Conservation (phyloP, 805 yeast species). For the Kazachstania viticola region DNA sequence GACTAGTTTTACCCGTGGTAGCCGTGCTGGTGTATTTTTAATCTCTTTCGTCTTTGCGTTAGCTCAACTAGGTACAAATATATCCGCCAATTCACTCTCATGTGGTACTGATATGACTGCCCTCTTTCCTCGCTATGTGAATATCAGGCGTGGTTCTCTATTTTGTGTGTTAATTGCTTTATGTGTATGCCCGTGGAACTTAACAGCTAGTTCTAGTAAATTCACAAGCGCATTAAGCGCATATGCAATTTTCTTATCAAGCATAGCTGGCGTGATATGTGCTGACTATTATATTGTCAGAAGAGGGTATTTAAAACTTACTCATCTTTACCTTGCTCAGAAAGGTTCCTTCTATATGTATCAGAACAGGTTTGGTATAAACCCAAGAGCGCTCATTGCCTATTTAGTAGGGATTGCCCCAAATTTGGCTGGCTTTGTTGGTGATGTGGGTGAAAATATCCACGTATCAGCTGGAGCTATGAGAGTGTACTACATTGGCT, state of each 20-base stretch:
- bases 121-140: slow-evolving; percentile 45
- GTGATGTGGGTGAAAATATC: slow-evolving; percentile 46
- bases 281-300: slow-evolving; percentile 51
- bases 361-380: slow-evolving; percentile 46
- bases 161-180: slow-evolving; percentile 59
- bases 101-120: slow-evolving; percentile 49
- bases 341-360: slow-evolving; percentile 35
- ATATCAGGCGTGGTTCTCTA: slow-evolving; percentile 49
- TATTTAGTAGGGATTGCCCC: slow-evolving; percentile 32
- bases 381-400: slow-evolving; percentile 73
- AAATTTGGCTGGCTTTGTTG: slow-evolving; percentile 30
- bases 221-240: slow-evolving; percentile 70
- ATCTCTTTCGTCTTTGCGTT: slow-evolving; percentile 52
- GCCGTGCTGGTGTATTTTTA: slow-evolving; percentile 63
- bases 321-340: slow-evolving; percentile 46
- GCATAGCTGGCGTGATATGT: slow-evolving; percentile 63
- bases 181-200: slow-evolving; percentile 71
- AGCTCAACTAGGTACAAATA: slow-evolving; percentile 70
- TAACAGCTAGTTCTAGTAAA: slow-evolving; percentile 48
- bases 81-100: slow-evolving; percentile 53
- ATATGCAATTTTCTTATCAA: slow-evolving; percentile 65
- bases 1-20: slow-evolving; percentile 33
- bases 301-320: slow-evolving; percentile 51
- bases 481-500: slow-evolving; percentile 55
- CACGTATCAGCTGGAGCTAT: slow-evolving; percentile 66